Base-by-base conservation (phyloP, 1,284 basidiomycete species). In the Pyrrhoderma noxium region DNA sequence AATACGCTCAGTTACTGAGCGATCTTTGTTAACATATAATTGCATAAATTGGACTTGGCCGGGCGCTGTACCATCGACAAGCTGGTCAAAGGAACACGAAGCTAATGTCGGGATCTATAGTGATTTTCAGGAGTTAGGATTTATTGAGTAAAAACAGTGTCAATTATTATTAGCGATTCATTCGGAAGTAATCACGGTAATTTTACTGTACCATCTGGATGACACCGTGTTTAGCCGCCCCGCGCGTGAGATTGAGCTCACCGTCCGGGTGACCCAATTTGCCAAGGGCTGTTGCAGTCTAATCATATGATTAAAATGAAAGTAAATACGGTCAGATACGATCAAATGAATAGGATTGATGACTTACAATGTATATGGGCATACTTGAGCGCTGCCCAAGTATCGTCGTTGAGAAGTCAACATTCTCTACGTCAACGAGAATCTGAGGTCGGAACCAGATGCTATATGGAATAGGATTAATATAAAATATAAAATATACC, bases 211-310 rank as follows among this genome's bases (percentile, higher is more conserved):
- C 90, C 93, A 95, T 94, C 61, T 95, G 93, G 56, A 95, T 93
- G 45, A 92, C 70, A 13, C 75, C 78, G 54, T 88, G 75, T 61
- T 83, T 83, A 54, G 79, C 89, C 0, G 90, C 92, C 0, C 90
- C 92, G 54, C 83, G 74, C 0, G 93, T 97, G 41, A 97, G 65
- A 61, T 84, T 86, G 9, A 94, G 72, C 68, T 96, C 93, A 16
- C 93, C 93, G 52, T 94, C 89, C 0, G 92, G 90, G 62, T 96
- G 93, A 3, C 91, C 94, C 1, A 98, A 82, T 70, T 95, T 96
- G 27, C 93, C 93, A 1, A 87, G 70, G 1, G 88, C 88, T 9
- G 88, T 89, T 21, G 85, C 85, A 37, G 79, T 31, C 27, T 79
- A n/a, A 11, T 31, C 27, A 31, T 31, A 31, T 31, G 27, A 31